Percentiles rank a stretch among this genome's conserved stretches.
Conservation (phyloP, 495 filamentous ascomycete genomes). For the Penicillium psychrofluorescens region DNA sequence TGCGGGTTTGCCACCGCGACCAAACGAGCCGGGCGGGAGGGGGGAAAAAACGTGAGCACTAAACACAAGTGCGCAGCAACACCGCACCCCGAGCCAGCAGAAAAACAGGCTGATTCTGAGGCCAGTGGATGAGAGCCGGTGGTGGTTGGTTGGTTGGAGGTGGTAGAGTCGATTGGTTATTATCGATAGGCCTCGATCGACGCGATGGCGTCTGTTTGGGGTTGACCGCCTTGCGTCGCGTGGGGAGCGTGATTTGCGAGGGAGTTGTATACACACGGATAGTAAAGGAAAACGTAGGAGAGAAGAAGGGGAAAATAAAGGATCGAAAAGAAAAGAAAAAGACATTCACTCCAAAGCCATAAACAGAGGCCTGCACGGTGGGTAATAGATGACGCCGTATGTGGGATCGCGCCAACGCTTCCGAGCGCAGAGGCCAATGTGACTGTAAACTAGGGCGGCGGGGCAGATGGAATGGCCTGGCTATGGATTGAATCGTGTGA, state of each 20-base stretch:
- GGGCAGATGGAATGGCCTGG: too few relatives aligned
- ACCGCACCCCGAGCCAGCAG: not conserved
- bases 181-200: constrained; percentile 28
- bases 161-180: constrained; percentile 4
- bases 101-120: too few relatives aligned
- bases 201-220: constrained; percentile 28
- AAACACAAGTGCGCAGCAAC: constrained; percentile 1
- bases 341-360: constrained; percentile 9
- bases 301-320: constrained; percentile 1
- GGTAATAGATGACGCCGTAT: constrained; percentile 15
- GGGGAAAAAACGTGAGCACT: not conserved
- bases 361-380: constrained; percentile 15
- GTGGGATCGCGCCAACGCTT: not conserved
- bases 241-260: constrained; percentile 13
- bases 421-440: not conserved
- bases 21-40: constrained; percentile 4
- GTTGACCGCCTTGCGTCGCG: constrained; percentile 26
- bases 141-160: too few relatives aligned
- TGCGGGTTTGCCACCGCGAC: constrained; percentile 30
- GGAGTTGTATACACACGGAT: not conserved
- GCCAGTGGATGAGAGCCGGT: too few relatives aligned
- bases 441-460: too few relatives aligned
- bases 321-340: constrained; percentile 2
- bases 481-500: too few relatives aligned
- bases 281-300: not conserved